Base-by-base conservation (phyloP, 805 yeast species). In the Ogataea populi-albae region DNA sequence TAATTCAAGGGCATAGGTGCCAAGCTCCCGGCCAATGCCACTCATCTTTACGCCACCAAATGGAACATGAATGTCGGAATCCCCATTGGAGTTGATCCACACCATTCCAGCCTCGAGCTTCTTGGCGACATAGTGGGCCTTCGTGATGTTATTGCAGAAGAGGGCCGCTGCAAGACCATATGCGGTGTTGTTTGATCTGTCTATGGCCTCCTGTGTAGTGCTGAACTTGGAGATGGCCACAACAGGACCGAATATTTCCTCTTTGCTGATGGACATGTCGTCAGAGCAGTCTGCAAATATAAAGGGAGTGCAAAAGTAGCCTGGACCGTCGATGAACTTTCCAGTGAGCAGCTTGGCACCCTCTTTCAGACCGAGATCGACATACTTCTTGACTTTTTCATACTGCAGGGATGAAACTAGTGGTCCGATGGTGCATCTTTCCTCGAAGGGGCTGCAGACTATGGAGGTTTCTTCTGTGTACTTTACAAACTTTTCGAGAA, bases 191-290 rank as follows among this genome's bases (percentile, higher is more conserved):
- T 83, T 83, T 23, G 89, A 87, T 61, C 72, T 65, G 31, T 63
- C 62, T 39, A 82, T 68, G 38, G 70, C 88, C 54, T 83, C 86
- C 38, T 79, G 85, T 37, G 71, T 65, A 37, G 80, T 73, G 51
- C 64, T 64, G 64, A 83, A 83, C 62, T 80, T 82, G 46, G 80
- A 65, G 39, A 80, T 69, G 16, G 85, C 70, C 32, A 81, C 84
- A 40, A 83, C 88, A 25, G 93, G 93, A 34, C 93, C 93, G 46
- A 83, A 83, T 47, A 83, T 82, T 63, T 83, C 93, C 52, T 83
- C 89, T 51, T 64, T 73, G 42, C 75, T 77, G 50, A 83, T 77
- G 45, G 65, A 62, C 79, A 79, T 77, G 49, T 73, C 72, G 59
- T 79, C 81, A 4, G 62, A 68, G 45, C 81, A 85, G 54, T 80